Conservation (phyloP, 2,329 filamentous ascomycete species). For the Paradendryphiella salina region DNA sequence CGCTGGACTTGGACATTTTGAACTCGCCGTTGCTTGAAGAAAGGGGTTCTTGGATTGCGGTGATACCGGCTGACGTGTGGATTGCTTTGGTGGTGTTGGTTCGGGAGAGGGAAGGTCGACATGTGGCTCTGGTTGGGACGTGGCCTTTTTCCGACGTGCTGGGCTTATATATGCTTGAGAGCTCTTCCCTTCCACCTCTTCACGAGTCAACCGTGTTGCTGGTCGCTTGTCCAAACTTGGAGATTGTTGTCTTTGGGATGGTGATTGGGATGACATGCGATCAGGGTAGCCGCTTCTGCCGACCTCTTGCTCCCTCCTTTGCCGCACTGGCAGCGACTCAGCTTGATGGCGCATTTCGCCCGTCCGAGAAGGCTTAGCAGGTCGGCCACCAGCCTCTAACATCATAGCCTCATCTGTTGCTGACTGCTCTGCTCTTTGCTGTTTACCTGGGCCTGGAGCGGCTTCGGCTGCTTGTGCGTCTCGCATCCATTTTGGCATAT, state of each 20-base stretch:
- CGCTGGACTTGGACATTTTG: slow-evolving; percentile 42
- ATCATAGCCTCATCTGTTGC: slow-evolving; percentile 68
- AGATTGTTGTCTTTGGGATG: slow-evolving; percentile 44
- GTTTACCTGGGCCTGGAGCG: slow-evolving; percentile 28
- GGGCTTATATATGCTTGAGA: slow-evolving; percentile 86
- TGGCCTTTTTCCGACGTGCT: slow-evolving; percentile 73
- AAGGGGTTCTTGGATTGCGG: slow-evolving; percentile 48
- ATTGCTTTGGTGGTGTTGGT: slow-evolving; percentile 26
- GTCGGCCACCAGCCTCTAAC: slow-evolving; percentile 71
- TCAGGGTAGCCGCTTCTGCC: slow-evolving; percentile 38
- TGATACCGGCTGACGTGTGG: slow-evolving; percentile 40
- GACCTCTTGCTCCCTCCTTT: slow-evolving; percentile 30
- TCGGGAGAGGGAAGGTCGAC: slow-evolving; percentile 64
- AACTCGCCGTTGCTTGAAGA: slow-evolving; percentile 32
- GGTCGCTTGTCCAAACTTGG: slow-evolving; percentile 45
- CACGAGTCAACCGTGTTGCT: slow-evolving; percentile 67
- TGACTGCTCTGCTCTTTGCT: slow-evolving; percentile 26
- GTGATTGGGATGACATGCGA: slow-evolving; percentile 47
- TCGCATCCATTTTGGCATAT: slow-evolving; percentile 94
- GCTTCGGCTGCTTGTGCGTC: slow-evolving; percentile 58
- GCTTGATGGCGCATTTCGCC: slow-evolving; percentile 28
- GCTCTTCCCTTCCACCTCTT: slow-evolving; percentile 76
- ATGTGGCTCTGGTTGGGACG: slow-evolving; percentile 52
- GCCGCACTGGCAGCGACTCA: slow-evolving; percentile 29
- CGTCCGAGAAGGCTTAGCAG: slow-evolving; percentile 47